Base-by-base conservation (phyloP, 148 eudicot species). In the Dianthus caryophyllus region DNA sequence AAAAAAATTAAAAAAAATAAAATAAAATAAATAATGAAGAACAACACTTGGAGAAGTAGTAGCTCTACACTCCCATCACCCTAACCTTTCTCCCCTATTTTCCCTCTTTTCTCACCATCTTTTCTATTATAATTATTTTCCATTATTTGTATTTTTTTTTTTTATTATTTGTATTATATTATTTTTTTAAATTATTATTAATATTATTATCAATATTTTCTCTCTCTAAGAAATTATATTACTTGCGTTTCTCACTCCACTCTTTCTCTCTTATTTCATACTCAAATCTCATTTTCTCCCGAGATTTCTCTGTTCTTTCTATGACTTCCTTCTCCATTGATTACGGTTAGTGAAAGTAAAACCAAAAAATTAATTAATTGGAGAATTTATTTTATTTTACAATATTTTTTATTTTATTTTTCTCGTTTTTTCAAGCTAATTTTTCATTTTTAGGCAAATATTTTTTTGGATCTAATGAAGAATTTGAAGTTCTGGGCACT, bases 51-150 rank as follows among this genome's bases (percentile, higher is more conserved):
- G 67, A 72, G 74, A 56, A 33, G 47, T 16, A 68, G 65, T 29
- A 71, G 67, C 60, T 27, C 41, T 15, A 31, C 9, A 17, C 48
- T 57, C 48, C 21, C 57, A 59, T 71, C 62, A 43, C 60, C 73
- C 67, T 70, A 38, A 49, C 60, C 65, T 77, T 43, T 65, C 60
- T 77, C 75, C 47, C 78, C 75, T 73, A 73, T 27, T 55, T 71
- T 73, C 65, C 26, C 79, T 74, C 80, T 41, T 36, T 16, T 55
- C 65, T 75, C 61, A 53, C 77, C 79, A 70, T 75, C 68, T 78
- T 57, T 41, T 57, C 38, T 7, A 33, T 25, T 33, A 26, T 43
- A 41, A 36, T 43, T 43, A 5, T 20, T 33, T 60, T 16, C 8
- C 33, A 15, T 15, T 33, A 7, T 46, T 47, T 15, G 17, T 46